Base-by-base conservation (phyloP, 495 filamentous ascomycete genomes). In the Darksidea phi region DNA sequence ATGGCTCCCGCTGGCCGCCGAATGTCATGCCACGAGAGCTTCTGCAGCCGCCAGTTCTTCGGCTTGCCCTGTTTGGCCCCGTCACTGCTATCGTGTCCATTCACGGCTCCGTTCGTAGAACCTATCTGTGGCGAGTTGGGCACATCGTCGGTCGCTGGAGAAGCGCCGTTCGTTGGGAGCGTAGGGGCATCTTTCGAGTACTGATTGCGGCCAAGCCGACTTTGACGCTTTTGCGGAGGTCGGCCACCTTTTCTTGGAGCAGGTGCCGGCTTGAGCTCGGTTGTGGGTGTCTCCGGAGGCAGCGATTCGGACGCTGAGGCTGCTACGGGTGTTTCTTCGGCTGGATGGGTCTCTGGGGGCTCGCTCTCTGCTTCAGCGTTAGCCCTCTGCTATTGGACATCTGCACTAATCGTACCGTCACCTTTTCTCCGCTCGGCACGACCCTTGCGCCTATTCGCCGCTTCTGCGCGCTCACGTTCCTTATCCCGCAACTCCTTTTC, bases 11-110 rank as follows among this genome's bases (percentile, higher is more conserved):
- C 91, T 7, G 89, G 84, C 59, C 88, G 82, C 74, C 90, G 91
- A 88, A 97, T 94, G 64, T 97, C 92, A 58, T 86, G 87, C 85
- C 97, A 88, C 25, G 83, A 93, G 48, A 91, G 84, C 71, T 88
- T 90, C 64, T 83, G 86, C 18, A 77, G 74, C 50, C 80, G 83
- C 34, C 76, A 77, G 17, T 69, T 59, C 58, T 70, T 70, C 21
- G 74, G 66, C 18, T 81, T 79, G 15, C 71, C 71, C 18, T 36
- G 26, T 37, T 60, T 71, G 28, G 59, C 63, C 5, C 68, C 59
- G 34, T 71, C 71, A 49, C 68, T 70, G 45, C 67, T 70, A 15
- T 71, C 71, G 59, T 69, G 66, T 15, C 66, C 66, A 36, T 63
- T 68, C 34, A 43, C 55, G 6, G 26, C 52, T 8, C 66, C 66